phyloP scores from a whole-genome alignment of 2,329 filamentous ascomycete genomes.

The Tolypocladium guangdongense region DNA sequence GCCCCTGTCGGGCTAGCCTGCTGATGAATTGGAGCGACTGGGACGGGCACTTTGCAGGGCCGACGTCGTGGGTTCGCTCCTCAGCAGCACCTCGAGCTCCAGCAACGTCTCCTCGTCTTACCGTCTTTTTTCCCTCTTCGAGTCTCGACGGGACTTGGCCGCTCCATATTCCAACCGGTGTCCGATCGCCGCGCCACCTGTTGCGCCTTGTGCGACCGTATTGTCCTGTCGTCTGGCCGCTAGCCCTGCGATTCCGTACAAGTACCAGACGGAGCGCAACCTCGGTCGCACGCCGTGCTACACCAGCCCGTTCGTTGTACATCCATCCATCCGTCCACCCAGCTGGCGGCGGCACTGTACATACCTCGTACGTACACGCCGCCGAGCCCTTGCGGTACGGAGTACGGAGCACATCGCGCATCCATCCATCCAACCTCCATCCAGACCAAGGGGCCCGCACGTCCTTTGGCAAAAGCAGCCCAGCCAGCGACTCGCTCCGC shows the following conservation, averaged over 20 bases:
- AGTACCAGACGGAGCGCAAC: slow-evolving; percentile 2
- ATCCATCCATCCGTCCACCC: not conserved
- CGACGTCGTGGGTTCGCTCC: not conserved
- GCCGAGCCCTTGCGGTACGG: not conserved
- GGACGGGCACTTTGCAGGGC: not conserved
- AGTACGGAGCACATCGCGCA: not conserved
- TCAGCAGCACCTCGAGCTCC: not conserved
- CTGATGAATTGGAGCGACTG: not conserved
- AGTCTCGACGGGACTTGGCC: not conserved
- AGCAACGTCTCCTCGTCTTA: slow-evolving; percentile 1
- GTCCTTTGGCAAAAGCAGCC: slow-evolving; percentile 1
- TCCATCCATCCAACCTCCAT: not conserved
- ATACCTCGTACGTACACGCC: slow-evolving; percentile 1
- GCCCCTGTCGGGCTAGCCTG: not conserved
- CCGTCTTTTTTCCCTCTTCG: not conserved
- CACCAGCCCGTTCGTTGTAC: slow-evolving; percentile 1
- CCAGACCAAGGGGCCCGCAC: not conserved
- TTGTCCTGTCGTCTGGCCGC: slow-evolving; percentile 2
- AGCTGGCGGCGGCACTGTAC: not conserved
- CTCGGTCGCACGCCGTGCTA: slow-evolving; percentile 2
- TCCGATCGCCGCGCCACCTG: slow-evolving; percentile 2
- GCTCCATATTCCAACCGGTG: not conserved
- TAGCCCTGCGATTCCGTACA: slow-evolving; percentile 1
- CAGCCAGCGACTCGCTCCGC: not conserved
- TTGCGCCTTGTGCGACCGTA: slow-evolving; percentile 1